phyloP scores from a whole-genome alignment of 1,139 yeast genomes.

The Ogataea hybrid region DNA sequence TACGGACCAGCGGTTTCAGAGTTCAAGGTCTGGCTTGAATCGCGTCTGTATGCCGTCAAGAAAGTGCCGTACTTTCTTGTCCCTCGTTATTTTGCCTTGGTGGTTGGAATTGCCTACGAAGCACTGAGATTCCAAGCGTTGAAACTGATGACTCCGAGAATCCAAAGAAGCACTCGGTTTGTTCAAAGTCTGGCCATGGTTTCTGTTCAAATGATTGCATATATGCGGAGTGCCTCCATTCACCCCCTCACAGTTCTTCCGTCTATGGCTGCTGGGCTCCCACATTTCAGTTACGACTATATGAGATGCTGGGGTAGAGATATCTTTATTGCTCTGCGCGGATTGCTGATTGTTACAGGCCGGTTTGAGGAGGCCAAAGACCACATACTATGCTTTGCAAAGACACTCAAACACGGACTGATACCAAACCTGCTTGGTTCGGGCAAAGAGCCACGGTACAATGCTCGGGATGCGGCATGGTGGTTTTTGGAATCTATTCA shows the following conservation, averaged over 20 bases:
- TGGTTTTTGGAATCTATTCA: constrained; percentile 85
- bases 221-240: constrained; percentile 71
- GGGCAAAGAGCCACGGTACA: constrained; percentile 89
- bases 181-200: constrained; percentile 78
- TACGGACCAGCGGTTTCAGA: constrained; percentile 45
- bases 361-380: constrained; percentile 74
- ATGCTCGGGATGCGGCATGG: constrained; percentile 98
- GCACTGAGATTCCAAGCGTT: constrained; percentile 73
- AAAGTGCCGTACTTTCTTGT: constrained; percentile 73
- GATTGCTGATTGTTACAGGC: constrained; percentile 74
- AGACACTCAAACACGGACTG: constrained; percentile 90
- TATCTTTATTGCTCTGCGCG: constrained; percentile 84
- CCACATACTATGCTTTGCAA: constrained; percentile 85
- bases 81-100: constrained; percentile 84
- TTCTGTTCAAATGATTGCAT: constrained; percentile 85
- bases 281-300: constrained; percentile 85
- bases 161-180: constrained; percentile 66
- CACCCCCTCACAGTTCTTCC: constrained; percentile 63
- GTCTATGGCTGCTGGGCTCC: constrained; percentile 92
- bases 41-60: constrained; percentile 64
- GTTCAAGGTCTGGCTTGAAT: constrained; percentile 66
- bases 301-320: constrained; percentile 99
- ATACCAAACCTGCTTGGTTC: constrained; percentile 93
- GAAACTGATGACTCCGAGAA: constrained; percentile 49
- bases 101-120: constrained; percentile 77